phyloP scores from a whole-genome alignment of 2,329 filamentous ascomycete genomes.

The Cercospora nicotianae region DNA sequence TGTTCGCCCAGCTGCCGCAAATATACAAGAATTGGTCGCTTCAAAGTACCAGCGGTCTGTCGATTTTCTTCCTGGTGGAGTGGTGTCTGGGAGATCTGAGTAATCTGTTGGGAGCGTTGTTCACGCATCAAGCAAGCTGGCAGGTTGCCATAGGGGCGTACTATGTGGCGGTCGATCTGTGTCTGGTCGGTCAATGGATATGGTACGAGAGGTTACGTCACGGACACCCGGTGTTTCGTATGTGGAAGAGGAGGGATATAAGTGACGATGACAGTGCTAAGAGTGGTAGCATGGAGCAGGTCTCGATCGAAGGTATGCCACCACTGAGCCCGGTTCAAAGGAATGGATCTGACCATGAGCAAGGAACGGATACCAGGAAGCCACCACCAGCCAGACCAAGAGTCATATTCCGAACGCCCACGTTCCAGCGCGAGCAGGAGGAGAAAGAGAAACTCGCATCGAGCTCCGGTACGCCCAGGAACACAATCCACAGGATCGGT shows the following conservation, averaged over 20 bases:
- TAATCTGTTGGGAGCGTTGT: conserved; percentile 63
- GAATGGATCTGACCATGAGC: conserved; percentile 18
- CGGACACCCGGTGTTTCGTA: conserved; percentile 46
- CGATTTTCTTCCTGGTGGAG: conserved; percentile 64
- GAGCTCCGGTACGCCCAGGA: conserved; percentile 29
- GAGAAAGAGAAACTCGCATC: conserved; percentile 31
- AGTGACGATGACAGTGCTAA: conserved; percentile 22
- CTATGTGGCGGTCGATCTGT: conserved; percentile 65
- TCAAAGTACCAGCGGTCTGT: conserved; percentile 64
- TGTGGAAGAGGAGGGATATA: conserved; percentile 32
- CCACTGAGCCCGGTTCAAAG: conserved; percentile 18
- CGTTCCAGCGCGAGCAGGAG: conserved; percentile 31
- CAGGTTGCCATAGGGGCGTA: conserved; percentile 65
- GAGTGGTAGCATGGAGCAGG: conserved; percentile 30
- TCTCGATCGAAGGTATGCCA: conserved; percentile 38
- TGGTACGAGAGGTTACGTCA: conserved; percentile 63
- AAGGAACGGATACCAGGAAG: conserved; percentile 18
- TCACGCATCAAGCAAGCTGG: conserved; percentile 65
- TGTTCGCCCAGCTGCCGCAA: conserved; percentile 68
- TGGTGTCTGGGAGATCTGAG: conserved; percentile 66
- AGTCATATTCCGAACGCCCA: conserved; percentile 37
- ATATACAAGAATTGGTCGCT: conserved; percentile 67
- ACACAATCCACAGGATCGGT: conserved; percentile 35
- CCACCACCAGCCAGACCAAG: conserved; percentile 24
- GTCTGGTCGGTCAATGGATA: conserved; percentile 62